These are phyloP conservation scores for Wakefieldia striispora DNA, from an alignment of 768 basidiomycete genomes.

Conservation along the genomic window DNA sequence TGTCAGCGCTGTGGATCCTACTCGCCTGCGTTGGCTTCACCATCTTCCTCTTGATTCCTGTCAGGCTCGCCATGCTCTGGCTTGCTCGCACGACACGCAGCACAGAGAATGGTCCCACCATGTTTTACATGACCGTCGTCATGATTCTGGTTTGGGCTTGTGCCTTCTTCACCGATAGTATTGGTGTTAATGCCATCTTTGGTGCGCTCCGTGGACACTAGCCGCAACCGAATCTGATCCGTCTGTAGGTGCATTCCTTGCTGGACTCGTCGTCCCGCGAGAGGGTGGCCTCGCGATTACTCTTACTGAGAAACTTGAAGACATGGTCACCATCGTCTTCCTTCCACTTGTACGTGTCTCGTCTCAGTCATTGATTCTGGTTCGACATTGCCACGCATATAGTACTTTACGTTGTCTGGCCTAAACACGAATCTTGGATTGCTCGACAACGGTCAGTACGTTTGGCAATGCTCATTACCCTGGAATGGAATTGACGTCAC, in stretches of 20 bases:
- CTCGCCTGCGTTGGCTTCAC: slow-evolving; percentile 80
- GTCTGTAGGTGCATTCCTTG: slow-evolving; percentile 69
- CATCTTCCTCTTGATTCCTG: slow-evolving; percentile 68
- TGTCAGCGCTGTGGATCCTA: slow-evolving; percentile 84
- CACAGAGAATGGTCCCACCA: slow-evolving; percentile 76
- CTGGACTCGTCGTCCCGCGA: slow-evolving; percentile 79
- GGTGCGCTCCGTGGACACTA: slow-evolving; percentile 40
- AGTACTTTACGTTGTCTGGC: slow-evolving; percentile 94
- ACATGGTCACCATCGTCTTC: slow-evolving; percentile 88
- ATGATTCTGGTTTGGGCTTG: slow-evolving; percentile 80
- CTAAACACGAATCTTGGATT: slow-evolving; percentile 86
- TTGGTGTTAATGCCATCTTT: slow-evolving; percentile 91
- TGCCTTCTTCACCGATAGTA: slow-evolving; percentile 91
- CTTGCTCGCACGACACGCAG: slow-evolving; percentile 78
- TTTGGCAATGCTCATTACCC: background rate
- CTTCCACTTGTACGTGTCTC: slow-evolving; percentile 62
- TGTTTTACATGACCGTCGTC: slow-evolving; percentile 85
- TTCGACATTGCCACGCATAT: background rate
- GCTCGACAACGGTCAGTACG: slow-evolving; percentile 61
- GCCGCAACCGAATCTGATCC: background rate
- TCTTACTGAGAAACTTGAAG: slow-evolving; percentile 95
- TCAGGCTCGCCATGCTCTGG: slow-evolving; percentile 62
- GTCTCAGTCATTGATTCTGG: background rate
- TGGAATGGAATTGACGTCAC: background rate
- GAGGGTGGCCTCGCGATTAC: slow-evolving; percentile 84